Evolutionary conservation across 176 grass and related monocot species (phyloP).

Genomic region (Oryza punctata): DNA sequence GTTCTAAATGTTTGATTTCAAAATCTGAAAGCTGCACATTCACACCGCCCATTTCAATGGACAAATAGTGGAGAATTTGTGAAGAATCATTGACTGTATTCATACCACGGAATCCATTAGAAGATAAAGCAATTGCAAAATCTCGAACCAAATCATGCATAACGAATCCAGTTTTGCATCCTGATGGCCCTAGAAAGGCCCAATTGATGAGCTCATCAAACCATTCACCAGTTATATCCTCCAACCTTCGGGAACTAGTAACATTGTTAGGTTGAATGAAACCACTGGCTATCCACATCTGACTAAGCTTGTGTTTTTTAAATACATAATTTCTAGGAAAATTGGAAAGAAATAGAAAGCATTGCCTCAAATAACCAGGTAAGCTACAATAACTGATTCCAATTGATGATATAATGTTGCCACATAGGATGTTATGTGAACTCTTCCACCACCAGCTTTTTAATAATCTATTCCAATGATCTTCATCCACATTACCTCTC

Average conservation of each 20-base stretch:
- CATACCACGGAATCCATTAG: slow-evolving; percentile 25
- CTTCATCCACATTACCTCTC: not conserved
- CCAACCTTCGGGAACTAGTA: not conserved
- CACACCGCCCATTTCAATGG: slow-evolving; percentile 26
- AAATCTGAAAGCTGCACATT: not conserved
- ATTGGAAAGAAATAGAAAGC: slow-evolving; percentile 44
- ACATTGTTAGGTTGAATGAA: slow-evolving; percentile 16
- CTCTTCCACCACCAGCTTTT: slow-evolving; percentile 56
- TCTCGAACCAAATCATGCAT: slow-evolving; percentile 51
- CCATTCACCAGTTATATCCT: slow-evolving; percentile 44
- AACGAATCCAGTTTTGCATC: slow-evolving; percentile 10
- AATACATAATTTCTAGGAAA: slow-evolving; percentile 49
- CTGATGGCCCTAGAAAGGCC: slow-evolving; percentile 33
- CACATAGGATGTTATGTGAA: not conserved
- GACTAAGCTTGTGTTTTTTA: slow-evolving; percentile 37
- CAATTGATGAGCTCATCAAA: slow-evolving; percentile 45
- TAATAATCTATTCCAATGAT: slow-evolving; percentile 21
- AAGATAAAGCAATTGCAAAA: slow-evolving; percentile 37
- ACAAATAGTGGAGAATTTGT: slow-evolving; percentile 20
- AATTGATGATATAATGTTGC: slow-evolving; percentile 37
- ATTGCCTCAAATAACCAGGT: slow-evolving; percentile 46
- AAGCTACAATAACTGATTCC: slow-evolving; percentile 44
- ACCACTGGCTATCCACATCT: slow-evolving; percentile 64
- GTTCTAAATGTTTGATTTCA: slow-evolving; percentile 6
- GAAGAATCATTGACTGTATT: too few species aligned